These are phyloP conservation scores for Monosporascus sp. DNA, from an alignment of 2,329 filamentous ascomycete species.

Conservation along the genomic window DNA sequence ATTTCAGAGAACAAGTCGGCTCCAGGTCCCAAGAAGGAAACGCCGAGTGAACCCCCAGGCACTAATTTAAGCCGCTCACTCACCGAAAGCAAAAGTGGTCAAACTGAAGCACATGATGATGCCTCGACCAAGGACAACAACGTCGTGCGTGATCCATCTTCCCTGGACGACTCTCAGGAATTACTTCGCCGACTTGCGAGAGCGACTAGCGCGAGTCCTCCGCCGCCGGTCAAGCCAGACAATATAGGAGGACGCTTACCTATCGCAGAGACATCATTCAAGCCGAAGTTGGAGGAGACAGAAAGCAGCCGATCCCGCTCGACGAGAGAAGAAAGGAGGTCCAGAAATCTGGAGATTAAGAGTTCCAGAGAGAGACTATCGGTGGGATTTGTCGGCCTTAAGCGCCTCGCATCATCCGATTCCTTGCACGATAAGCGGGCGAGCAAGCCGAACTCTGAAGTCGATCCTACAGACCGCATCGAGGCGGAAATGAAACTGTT, in stretches of 20 bases:
- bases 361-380: constrained; percentile 29
- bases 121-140: constrained; percentile 5
- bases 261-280: constrained; percentile 4
- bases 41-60: neutral
- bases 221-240: constrained; percentile 13
- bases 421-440: constrained; percentile 44
- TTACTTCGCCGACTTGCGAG: constrained; percentile 44
- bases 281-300: constrained; percentile 8
- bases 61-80: neutral
- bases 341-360: constrained; percentile 20
- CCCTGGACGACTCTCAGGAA: constrained; percentile 39
- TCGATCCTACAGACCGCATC: constrained; percentile 52
- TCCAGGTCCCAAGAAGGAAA: neutral
- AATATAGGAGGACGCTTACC: constrained; percentile 7
- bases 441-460: constrained; percentile 43
- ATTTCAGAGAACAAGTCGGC: neutral
- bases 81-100: constrained; percentile 1
- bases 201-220: constrained; percentile 41
- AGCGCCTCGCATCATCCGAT: constrained; percentile 38
- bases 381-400: constrained; percentile 43
- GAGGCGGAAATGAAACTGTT: constrained; percentile 53
- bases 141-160: constrained; percentile 10
- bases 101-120: constrained; percentile 12
- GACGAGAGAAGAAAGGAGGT: constrained; percentile 14
- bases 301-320: constrained; percentile 13